Evolutionary conservation across 2,329 filamentous ascomycete species (phyloP), one percentile per base, ranked within the genome.

Genomic region (Mariannaea sp.): DNA sequence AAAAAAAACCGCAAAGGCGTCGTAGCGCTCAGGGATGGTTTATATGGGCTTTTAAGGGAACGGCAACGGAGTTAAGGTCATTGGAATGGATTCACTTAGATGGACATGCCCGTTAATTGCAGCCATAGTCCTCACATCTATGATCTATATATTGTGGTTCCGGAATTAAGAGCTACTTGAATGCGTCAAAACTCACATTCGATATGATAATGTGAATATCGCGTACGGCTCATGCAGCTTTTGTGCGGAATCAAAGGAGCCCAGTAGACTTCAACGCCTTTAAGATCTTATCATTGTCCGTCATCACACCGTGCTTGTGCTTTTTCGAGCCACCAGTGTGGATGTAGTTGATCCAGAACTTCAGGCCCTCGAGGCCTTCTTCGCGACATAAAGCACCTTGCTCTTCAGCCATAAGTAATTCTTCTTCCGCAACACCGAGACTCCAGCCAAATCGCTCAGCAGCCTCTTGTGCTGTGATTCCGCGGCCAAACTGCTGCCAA

Each of bases 401-500:
- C 70, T 97, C 93, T 71, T 99, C 94, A 0, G 92, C 92, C 93
- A 99, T 97, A 69, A 97, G 90, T 10, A 99, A 79, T 74, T 99
- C 94, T 70, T 97, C 94, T 55, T 88, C 89, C 1, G 94, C 94
- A 17, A 99, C 93, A 7, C 94, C 94, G 7, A 99, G 88, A 69
- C 94, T 97, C 94, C 94, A 99, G 5, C 92, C 90, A 72, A 99
- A 99, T 43, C 85, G 80, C 71, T 95, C 90, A 0, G 94, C 94
- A 0, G 86, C 84, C 67, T 97, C 92, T 68, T 94, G 90, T 2
- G 92, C 91, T 12, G 92, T 97, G 22, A 97, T 86, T 8, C 94
- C 92, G 50, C 87, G 82, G 0, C 94, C 92, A 70, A 91, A 97
- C 33, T 77, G 66, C 40, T 78, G 79, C 88, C 87, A 90, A 65